Evolutionary conservation across 768 basidiomycete genomes (phyloP).

Genomic region (Dacryopinax primogenitus): DNA sequence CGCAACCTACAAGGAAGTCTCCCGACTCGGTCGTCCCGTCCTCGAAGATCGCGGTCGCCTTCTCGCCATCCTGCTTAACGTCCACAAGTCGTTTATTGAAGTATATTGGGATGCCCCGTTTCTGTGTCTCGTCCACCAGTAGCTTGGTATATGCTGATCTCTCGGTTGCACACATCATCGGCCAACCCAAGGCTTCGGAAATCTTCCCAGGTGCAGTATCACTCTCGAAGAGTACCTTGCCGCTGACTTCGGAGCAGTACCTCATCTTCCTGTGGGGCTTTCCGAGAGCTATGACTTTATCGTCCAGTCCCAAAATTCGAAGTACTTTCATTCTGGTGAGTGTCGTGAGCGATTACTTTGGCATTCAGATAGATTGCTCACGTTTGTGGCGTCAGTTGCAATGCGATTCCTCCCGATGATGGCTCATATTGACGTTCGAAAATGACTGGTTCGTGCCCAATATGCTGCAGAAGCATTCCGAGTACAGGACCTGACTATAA

Average conservation of each 20-base stretch:
- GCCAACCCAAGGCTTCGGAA: not conserved
- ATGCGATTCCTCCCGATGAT: not conserved
- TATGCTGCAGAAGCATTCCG: slow-evolving; percentile 28
- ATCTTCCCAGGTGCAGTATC: not conserved
- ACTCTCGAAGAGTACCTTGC: not conserved
- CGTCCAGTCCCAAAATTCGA: not conserved
- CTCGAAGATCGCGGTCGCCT: slow-evolving; percentile 27
- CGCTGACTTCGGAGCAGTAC: not conserved
- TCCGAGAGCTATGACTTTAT: not conserved
- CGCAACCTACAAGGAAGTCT: slow-evolving; percentile 34
- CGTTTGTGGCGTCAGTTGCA: not conserved
- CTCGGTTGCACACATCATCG: not conserved
- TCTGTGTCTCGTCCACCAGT: slow-evolving; percentile 26
- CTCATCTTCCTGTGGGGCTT: not conserved
- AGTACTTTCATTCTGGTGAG: not conserved
- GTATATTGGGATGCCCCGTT: slow-evolving; percentile 27
- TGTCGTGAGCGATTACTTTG: not conserved
- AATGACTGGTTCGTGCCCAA: slow-evolving; percentile 30
- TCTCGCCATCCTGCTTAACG: slow-evolving; percentile 24
- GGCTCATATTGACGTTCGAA: slow-evolving; percentile 24
- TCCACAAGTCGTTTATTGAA: slow-evolving; percentile 27
- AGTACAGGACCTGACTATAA: slow-evolving; percentile 30
- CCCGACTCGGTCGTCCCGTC: slow-evolving; percentile 29
- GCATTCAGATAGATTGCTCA: not conserved
- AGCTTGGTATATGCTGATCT: slow-evolving; percentile 6